Base-by-base conservation (phyloP, 2,329 filamentous ascomycete species). In the Ophiostoma australiae region DNA sequence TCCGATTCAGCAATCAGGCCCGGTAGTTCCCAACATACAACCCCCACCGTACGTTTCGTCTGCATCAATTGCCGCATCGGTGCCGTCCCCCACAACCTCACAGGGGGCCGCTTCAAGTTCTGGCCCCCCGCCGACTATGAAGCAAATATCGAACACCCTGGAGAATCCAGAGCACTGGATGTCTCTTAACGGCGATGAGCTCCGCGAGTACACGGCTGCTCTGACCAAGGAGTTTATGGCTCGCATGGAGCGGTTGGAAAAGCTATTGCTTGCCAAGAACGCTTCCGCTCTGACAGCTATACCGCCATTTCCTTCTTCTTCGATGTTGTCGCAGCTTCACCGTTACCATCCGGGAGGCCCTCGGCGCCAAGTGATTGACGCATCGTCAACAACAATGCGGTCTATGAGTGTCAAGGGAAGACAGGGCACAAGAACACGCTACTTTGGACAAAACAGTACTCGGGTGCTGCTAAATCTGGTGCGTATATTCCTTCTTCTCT, bases 221-320 rank as follows among this genome's bases (percentile, higher is more conserved):
- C 66, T 78, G n/a, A 74, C 86, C 8, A 83, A 86, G 70, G 83
- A 86, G 65, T 79, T 86, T 48, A 79, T 81, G 1, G 74, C 80
- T 68, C 81, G 85, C 35, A 81, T 87, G 76, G 85, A 87, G 70
- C 82, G 84, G 10, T 78, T 87, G n/a, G 85, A 87, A 74, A 84
- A 80, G 72, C 80, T 84, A 1, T 76, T 86, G 6, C 77, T 82
- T 52, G 79, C 80, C 44, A 81, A 81, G 70, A 81, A 79, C 69
- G 68, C 70, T 8, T 68, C 72, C 1, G 72, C 73, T 1, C 69
- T 72, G 4, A 69, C 69, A 7, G 58, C 69, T 35, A 75, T 68
- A 52, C 72, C 72, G 3, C 39, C 73, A 3, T 73, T 72, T 17
- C 72, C 73, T 0, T 73, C 73, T 2, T 73, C 71, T 4, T 74